Conservation (phyloP, 257 asterid genomes). For the Apocynum venetum region DNA sequence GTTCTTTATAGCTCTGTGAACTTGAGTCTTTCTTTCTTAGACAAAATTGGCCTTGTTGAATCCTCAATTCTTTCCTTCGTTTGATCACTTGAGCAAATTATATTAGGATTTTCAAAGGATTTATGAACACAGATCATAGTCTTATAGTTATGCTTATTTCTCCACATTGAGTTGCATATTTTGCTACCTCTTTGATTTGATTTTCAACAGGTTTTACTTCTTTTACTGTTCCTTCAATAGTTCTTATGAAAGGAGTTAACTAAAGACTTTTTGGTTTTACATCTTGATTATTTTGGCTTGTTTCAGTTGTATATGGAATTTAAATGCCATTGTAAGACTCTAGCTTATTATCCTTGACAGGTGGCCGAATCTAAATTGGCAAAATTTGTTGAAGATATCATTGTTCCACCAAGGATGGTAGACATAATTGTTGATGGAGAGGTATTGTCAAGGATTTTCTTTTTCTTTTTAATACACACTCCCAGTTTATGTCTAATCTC, state of each 20-base stretch:
- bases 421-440: conserved; percentile 94
- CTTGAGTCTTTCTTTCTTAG: not conserved
- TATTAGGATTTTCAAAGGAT: not conserved
- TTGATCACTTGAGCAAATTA: not conserved
- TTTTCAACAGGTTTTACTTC: not conserved
- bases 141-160: not conserved
- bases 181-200: not conserved
- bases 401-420: conserved; percentile 96
- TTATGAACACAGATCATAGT: not conserved
- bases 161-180: not conserved
- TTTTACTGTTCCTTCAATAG: not conserved
- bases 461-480: not conserved
- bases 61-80: not conserved
- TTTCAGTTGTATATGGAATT: conserved; percentile 11
- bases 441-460: conserved; percentile 44
- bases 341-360: conserved; percentile 37
- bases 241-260: not conserved
- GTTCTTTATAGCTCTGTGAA: not conserved
- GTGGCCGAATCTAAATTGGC: conserved; percentile 94
- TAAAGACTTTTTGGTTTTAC: conserved; percentile 4
- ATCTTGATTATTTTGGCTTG: conserved; percentile 1
- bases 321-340: not conserved
- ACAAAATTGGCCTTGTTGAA: not conserved
- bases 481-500: not conserved
- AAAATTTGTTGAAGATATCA: conserved; percentile 91